These are phyloP conservation scores for Adenanthera pavonina DNA, from an alignment of 306 rosid genomes.

Conservation along the genomic window DNA sequence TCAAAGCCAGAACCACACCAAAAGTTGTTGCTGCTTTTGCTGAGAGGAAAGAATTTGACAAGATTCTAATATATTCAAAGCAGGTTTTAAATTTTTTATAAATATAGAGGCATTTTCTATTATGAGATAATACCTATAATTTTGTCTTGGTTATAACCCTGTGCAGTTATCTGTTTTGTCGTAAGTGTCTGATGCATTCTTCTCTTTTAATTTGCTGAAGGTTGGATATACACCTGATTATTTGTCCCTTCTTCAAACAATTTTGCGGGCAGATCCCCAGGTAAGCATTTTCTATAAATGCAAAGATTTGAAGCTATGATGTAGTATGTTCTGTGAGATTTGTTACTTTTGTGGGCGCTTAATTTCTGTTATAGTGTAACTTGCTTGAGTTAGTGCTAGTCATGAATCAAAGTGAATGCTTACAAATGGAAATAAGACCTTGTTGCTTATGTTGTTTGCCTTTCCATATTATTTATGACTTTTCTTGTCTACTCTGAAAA, in stretches of 20 bases:
- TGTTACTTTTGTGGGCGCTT: constrained; percentile 30
- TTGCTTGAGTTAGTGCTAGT: constrained; percentile 32
- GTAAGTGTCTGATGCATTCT: constrained; percentile 17
- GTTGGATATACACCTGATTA: constrained; percentile 97
- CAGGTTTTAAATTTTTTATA: constrained; percentile 49
- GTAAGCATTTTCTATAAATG: constrained; percentile 44
- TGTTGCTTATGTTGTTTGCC: constrained; percentile 33
- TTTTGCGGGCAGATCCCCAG: constrained; percentile 90
- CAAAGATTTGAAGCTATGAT: constrained; percentile 10
- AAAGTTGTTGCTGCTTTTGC: constrained; percentile 99
- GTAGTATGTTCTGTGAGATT: constrained; percentile 24
- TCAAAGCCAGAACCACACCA: constrained; percentile 96
- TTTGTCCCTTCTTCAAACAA: constrained; percentile 89
- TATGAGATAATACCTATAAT: neutral
- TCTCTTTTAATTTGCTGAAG: constrained; percentile 50
- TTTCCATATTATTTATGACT: constrained; percentile 20
- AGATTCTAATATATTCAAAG: constrained; percentile 88
- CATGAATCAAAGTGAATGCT: constrained; percentile 23
- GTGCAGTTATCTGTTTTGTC: neutral
- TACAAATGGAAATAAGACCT: constrained; percentile 31
- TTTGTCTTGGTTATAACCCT: constrained; percentile 14
- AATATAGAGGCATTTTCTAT: neutral
- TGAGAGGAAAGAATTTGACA: constrained; percentile 95
- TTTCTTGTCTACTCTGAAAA: neutral
- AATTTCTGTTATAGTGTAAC: constrained; percentile 25